Conservation (phyloP, 495 filamentous ascomycete species). For the Hypoxylon cercidicola region DNA sequence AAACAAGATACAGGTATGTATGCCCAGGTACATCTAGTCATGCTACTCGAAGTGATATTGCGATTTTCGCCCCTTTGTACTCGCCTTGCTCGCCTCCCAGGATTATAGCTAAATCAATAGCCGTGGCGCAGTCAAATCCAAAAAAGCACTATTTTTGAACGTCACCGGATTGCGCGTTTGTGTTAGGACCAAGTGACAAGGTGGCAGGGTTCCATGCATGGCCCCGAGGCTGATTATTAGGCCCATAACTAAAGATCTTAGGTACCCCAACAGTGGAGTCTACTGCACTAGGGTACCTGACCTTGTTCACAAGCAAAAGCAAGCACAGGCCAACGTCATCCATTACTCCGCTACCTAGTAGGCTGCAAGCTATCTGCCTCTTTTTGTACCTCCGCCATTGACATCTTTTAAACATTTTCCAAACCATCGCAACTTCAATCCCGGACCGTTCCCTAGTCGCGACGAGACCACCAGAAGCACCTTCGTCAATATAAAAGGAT, state of each 20-base stretch:
- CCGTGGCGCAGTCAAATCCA: constrained; percentile 26
- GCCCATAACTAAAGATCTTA: neutral
- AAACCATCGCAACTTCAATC: constrained; percentile 10
- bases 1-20: too few species aligned
- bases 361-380: constrained; percentile 26
- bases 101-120: constrained; percentile 12
- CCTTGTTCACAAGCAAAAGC: neutral
- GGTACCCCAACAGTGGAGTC: too few species aligned
- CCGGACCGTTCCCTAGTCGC: constrained; percentile 2
- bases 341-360: constrained; percentile 32
- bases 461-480: constrained; percentile 1
- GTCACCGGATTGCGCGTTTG: constrained; percentile 35
- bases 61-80: constrained; percentile 11
- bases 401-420: constrained; percentile 3
- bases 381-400: constrained; percentile 1
- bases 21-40: too few species aligned
- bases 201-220: neutral
- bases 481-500: neutral
- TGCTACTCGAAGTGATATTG: neutral
- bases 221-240: constrained; percentile 9
- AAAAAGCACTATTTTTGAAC: constrained; percentile 14
- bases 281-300: too few species aligned
- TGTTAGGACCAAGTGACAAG: neutral
- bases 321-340: constrained; percentile 44
- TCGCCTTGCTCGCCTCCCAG: constrained; percentile 8